These are phyloP conservation scores for Coccomyxa sp. DNA, from an alignment of 139 green algal species.

Conservation along the genomic window DNA sequence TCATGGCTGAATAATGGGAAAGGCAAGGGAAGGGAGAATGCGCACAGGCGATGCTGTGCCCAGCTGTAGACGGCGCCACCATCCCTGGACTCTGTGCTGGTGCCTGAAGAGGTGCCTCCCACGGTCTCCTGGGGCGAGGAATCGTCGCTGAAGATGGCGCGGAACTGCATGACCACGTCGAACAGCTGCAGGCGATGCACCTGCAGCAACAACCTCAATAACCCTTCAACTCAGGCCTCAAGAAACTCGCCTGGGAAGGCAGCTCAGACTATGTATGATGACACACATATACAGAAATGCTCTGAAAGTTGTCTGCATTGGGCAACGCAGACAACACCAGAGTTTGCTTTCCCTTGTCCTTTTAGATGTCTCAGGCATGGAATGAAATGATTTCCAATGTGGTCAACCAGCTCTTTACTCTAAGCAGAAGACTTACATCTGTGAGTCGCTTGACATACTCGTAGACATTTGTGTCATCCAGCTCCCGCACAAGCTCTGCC, in stretches of 20 bases:
- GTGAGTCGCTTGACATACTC: constrained; percentile 90
- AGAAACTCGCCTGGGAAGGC: too few species aligned
- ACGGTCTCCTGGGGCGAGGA: neutral
- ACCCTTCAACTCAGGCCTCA: too few species aligned
- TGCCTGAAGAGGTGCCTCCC: neutral
- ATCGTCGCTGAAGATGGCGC: constrained; percentile 91
- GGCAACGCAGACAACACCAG: too few species aligned
- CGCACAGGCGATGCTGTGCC: constrained; percentile 65
- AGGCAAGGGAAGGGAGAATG: neutral
- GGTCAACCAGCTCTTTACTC: too few species aligned
- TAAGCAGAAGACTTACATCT: constrained; percentile 36
- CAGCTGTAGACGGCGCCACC: constrained; percentile 67
- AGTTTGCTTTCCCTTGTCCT: too few species aligned
- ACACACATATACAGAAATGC: too few species aligned
- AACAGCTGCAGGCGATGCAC: constrained; percentile 95
- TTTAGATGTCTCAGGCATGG: too few species aligned
- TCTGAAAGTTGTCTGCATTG: too few species aligned
- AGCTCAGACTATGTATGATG: too few species aligned
- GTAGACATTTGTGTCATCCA: constrained; percentile 67
- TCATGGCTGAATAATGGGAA: too few species aligned
- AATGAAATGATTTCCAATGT: too few species aligned
- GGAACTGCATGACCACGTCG: constrained; percentile 98
- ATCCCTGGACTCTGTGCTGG: constrained; percentile 25
- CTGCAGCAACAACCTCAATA: too few species aligned
- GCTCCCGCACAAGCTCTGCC: constrained; percentile 62